These are phyloP conservation scores for Chondrus crispus DNA, from an alignment of 23 red algal genomes.

Conservation along the genomic window DNA sequence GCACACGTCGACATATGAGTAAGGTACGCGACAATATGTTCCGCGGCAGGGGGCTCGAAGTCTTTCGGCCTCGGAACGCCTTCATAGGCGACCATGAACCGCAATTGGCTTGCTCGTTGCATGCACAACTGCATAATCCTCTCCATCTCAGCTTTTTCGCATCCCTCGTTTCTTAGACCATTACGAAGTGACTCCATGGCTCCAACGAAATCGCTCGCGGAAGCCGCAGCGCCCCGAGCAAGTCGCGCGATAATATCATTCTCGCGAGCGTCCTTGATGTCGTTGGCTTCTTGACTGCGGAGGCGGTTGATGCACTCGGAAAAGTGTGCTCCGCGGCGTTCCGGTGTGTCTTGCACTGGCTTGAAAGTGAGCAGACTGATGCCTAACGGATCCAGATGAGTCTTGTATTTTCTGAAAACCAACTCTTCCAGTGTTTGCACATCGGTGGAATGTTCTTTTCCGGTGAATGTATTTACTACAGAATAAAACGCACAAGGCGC, in stretches of 20 bases:
- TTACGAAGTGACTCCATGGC: conserved; percentile 52
- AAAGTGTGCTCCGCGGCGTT: conserved; percentile 53
- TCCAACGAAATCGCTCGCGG: conserved; percentile 52
- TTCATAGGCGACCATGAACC: conserved; percentile 73
- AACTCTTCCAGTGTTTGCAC: conserved; percentile 84
- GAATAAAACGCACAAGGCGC: conserved; percentile 44
- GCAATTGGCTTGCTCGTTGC: conserved; percentile 73
- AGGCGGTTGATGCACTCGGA: conserved; percentile 51
- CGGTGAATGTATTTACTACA: conserved; percentile 75
- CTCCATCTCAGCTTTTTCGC: conserved; percentile 36
- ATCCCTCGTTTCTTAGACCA: conserved; percentile 47
- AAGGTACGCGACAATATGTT: conserved; percentile 87
- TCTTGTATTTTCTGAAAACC: conserved; percentile 73
- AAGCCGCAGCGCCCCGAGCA: conserved; percentile 64
- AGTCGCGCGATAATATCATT: conserved; percentile 45
- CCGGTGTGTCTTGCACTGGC: conserved; percentile 23
- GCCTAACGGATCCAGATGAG: conserved; percentile 70
- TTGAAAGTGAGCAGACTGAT: conserved; percentile 54
- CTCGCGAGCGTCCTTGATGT: conserved; percentile 90
- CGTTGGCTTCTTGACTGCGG: conserved; percentile 34
- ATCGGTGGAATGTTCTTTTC: conserved; percentile 41
- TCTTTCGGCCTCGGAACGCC: conserved; percentile 70
- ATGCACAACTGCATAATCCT: conserved; percentile 60
- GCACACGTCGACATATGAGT: conserved; percentile 73
- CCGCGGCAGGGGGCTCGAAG: conserved; percentile 81